phyloP scores from a whole-genome alignment of 352 stramenopile genomes.

The Pythium chondricola region DNA sequence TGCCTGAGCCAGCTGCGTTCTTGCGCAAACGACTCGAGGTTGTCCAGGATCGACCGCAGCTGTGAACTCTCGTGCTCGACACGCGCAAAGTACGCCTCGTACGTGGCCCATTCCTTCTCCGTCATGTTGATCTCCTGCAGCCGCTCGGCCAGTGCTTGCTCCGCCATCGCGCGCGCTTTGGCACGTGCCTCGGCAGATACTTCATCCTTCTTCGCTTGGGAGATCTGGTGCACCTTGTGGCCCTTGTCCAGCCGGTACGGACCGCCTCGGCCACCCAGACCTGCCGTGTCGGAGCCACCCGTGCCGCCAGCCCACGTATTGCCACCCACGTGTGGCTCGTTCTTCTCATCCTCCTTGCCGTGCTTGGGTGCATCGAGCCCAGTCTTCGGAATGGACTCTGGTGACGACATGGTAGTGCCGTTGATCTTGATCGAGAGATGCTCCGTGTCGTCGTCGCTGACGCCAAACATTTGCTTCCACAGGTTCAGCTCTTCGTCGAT shows the following conservation, averaged over 20 bases:
- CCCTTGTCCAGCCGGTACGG: constrained; percentile 93
- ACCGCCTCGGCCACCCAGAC: constrained; percentile 90
- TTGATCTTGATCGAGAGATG: constrained; percentile 45
- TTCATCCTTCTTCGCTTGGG: constrained; percentile 90
- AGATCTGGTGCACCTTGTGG: constrained; percentile 92
- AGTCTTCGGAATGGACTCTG: constrained; percentile 56
- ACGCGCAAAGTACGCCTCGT: constrained; percentile 62
- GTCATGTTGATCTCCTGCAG: constrained; percentile 84
- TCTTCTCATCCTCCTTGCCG: constrained; percentile 92
- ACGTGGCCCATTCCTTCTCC: constrained; percentile 72
- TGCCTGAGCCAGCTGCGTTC: constrained; percentile 92
- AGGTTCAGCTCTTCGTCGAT: constrained; percentile 41
- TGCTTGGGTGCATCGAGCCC: constrained; percentile 83
- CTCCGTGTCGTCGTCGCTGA: constrained; percentile 9
- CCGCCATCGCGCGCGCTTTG: constrained; percentile 63
- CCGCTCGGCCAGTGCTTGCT: constrained; percentile 58
- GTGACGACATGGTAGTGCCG: constrained; percentile 21
- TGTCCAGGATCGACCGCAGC: constrained; percentile 71
- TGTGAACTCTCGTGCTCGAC: constrained; percentile 77
- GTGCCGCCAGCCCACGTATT: constrained; percentile 94
- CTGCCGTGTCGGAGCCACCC: constrained; percentile 90
- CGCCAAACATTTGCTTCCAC: constrained; percentile 69
- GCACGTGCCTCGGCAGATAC: constrained; percentile 80
- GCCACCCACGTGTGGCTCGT: constrained; percentile 91
- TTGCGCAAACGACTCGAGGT: constrained; percentile 76